Percentiles rank a stretch among this genome's conserved stretches.
phyloP scores from a whole-genome alignment of 495 filamentous ascomycete species.

The Hyaloscypha finlandica region DNA sequence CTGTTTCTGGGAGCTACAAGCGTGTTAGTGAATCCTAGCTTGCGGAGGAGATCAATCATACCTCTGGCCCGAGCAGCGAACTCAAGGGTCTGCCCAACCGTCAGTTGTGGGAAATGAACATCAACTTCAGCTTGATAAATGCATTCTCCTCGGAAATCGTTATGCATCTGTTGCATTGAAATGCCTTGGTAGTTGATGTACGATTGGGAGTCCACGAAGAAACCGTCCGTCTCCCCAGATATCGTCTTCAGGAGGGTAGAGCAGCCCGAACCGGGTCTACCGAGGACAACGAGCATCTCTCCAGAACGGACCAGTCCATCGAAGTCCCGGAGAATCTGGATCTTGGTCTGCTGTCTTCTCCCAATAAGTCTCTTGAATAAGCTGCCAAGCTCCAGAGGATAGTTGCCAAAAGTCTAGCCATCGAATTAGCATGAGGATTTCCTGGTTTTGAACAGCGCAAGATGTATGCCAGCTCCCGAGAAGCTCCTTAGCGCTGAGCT shows the following conservation, averaged over 20 bases:
- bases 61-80: slow-evolving; percentile 74
- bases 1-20: slow-evolving; percentile 58
- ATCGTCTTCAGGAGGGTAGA: slow-evolving; percentile 81
- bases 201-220: slow-evolving; percentile 62
- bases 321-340: slow-evolving; percentile 77
- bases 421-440: too few relatives aligned
- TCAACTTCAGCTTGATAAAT: slow-evolving; percentile 83
- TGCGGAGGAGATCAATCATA: slow-evolving; percentile 52
- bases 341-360: slow-evolving; percentile 52
- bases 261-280: slow-evolving; percentile 77
- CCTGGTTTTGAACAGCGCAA: too few relatives aligned
- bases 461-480: too few relatives aligned
- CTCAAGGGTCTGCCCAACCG: slow-evolving; percentile 73
- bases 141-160: slow-evolving; percentile 74
- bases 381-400: slow-evolving; percentile 57
- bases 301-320: slow-evolving; percentile 75
- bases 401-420: slow-evolving; percentile 55
- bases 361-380: slow-evolving; percentile 45
- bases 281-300: slow-evolving; percentile 80
- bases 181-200: slow-evolving; percentile 78
- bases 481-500: too few relatives aligned
- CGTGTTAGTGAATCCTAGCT: background rate
- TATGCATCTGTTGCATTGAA: slow-evolving; percentile 59
- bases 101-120: slow-evolving; percentile 80
- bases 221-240: slow-evolving; percentile 73